Base-by-base conservation (phyloP, 768 basidiomycete genomes). In the Podaxis sp. region DNA sequence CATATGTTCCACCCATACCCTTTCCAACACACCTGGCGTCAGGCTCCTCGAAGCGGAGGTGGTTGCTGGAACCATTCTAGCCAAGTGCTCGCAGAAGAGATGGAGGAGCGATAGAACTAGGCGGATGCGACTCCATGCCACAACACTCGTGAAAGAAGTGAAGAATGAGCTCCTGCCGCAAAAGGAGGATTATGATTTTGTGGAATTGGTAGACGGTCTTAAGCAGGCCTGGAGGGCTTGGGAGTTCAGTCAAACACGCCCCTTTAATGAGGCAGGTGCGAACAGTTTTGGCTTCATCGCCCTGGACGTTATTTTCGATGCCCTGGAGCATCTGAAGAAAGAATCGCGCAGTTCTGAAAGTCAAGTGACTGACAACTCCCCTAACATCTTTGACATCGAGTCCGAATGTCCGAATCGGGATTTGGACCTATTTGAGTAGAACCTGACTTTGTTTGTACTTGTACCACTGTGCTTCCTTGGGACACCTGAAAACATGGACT, bases 11-110 rank as follows among this genome's bases (percentile, higher is more conserved):
- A 87, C 87, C 0, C 89, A 90, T 67, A 83, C 86, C 0, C 71
- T 92, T 9, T 83, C 87, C 7, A 79, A 81, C 56, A 72, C 76
- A 7, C 78, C 85, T 1, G 84, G 81, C 7, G 76, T 76, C 6
- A 79, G 79, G 32, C 76, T 93, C 36, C 70, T 77, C 5, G 91
- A 93, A 67, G 86, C 88, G 53, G 91, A 93, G 66, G 78, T 91
- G 23, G 86, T 91, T 1, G 72, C 86, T 32, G 90, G 90, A 18
- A 85, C 87, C 0, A 93, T 93, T 59, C 72, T 91, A 48, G 88
- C 84, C 1, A 85, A 85, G 61, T 90, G 87, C 66, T 73, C 82
- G 1, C 84, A 91, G 63, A 79, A 77, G 60, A 73, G 85, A 36
- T 87, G 81, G 78, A 76, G 89, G 61, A 78, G 70, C 28, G 82